A percentile compares a stretch with the other conserved stretches of the same genome.
Conservation (phyloP, 225 moss, liverwort and hornwort species). For the Takakia lepidozioides region DNA sequence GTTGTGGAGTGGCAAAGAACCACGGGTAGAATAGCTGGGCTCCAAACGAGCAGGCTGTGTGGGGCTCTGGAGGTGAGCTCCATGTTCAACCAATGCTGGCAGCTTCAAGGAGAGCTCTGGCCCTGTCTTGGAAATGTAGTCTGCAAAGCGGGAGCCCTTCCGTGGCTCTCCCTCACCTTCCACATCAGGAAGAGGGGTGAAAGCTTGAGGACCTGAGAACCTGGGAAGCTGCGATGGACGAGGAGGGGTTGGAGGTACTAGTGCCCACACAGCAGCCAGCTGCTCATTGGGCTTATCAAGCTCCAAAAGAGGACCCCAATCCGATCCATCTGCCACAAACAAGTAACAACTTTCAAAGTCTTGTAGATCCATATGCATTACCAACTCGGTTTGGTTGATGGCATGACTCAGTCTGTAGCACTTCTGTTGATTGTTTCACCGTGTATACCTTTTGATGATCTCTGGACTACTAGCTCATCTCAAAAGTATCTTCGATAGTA, state of each 20-base stretch:
- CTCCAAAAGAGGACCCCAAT: slow-evolving; percentile 56
- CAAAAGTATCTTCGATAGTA: too few relatives aligned
- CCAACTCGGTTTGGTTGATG: too few relatives aligned
- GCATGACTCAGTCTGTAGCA: too few relatives aligned
- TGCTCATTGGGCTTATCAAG: slow-evolving; percentile 80
- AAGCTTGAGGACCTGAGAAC: slow-evolving; percentile 21
- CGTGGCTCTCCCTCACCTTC: slow-evolving; percentile 23
- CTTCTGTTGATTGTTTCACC: too few relatives aligned
- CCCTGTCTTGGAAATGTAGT: slow-evolving; percentile 57
- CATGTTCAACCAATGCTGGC: slow-evolving; percentile 17
- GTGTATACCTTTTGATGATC: too few relatives aligned
- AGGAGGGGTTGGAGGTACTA: slow-evolving; percentile 91
- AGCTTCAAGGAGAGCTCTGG: slow-evolving; percentile 43
- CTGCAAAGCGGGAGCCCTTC: slow-evolving; percentile 75
- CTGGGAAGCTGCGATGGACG: slow-evolving; percentile 43
- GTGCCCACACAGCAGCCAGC: slow-evolving; percentile 91
- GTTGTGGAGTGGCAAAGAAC: slow-evolving; percentile 35
- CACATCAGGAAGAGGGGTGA: slow-evolving; percentile 23
- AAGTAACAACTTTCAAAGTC: too few relatives aligned
- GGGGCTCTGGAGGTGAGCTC: slow-evolving; percentile 17
- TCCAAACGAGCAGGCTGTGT: slow-evolving; percentile 24
- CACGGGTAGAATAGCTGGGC: slow-evolving; percentile 32
- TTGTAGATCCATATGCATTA: too few relatives aligned
- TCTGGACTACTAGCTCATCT: too few relatives aligned
- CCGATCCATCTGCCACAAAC: slow-evolving; percentile 37